Conservation (phyloP, 306 rosid species). For the Medicago ruthenica region DNA sequence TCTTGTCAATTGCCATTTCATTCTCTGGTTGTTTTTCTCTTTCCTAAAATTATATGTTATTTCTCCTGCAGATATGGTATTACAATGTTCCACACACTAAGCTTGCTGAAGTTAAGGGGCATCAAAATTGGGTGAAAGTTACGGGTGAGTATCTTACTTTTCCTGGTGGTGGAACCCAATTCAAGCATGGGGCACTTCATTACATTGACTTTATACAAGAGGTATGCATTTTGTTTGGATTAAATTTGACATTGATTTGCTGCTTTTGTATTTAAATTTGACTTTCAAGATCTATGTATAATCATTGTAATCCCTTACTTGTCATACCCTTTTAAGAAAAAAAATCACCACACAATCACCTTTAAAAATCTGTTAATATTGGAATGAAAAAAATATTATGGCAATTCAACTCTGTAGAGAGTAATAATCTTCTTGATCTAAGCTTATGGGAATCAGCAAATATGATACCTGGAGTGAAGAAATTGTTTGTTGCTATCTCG, state of each 20-base stretch:
- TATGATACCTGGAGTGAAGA: background rate
- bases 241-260: conserved; percentile 26
- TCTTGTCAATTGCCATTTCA: conserved; percentile 15
- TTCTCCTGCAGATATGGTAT: conserved; percentile 88
- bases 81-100: conserved; percentile 90
- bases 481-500: background rate
- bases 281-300: background rate
- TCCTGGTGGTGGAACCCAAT: conserved; percentile 99
- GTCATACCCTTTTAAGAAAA: background rate
- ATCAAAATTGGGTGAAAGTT: conserved; percentile 98
- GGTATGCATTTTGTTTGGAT: conserved; percentile 49
- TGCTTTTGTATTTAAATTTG: conserved; percentile 3
- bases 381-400: background rate
- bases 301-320: background rate
- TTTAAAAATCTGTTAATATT: too few relatives aligned
- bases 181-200: conserved; percentile 98
- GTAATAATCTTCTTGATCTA: conserved; percentile 17
- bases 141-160: conserved; percentile 91
- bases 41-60: conserved; percentile 43
- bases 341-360: background rate
- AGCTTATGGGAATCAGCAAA: background rate
- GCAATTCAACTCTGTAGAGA: conserved; percentile 6
- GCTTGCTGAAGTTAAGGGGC: conserved; percentile 92
- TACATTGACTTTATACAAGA: conserved; percentile 91
- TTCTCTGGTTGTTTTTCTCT: conserved; percentile 2